Evolutionary conservation across 495 filamentous ascomycete genomes (phyloP), one percentile per base, ranked within the genome.

Genomic region (Xylaria scruposa): DNA sequence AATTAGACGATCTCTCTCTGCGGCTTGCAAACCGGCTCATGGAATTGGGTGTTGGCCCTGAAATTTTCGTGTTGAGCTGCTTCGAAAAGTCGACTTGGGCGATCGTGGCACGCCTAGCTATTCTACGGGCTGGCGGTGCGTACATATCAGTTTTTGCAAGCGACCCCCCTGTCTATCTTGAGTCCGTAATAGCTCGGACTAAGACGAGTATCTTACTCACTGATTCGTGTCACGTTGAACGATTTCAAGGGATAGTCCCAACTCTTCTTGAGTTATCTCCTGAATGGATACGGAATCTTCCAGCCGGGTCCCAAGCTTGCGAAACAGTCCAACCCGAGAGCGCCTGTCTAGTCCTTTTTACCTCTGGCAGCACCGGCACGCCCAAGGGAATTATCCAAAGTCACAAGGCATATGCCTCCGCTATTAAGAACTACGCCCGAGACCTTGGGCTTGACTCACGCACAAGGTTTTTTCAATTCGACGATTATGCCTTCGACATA

Each of bases 71-170:
- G 59, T 85, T 83, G 4, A 77, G 89, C 21, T 88, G 84, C 72
- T 89, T 90, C 53, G 85, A 88, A 38, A 86, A 85, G 67, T 83
- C 82, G 15, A 78, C 75, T 61, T 86, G 83, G 83, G 76, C 77
- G 21, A 58, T 81, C 0, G 83, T 86, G 40, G 79, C 80, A 13
- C 79, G 81, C 59, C 72, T 84, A 9, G 80, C 79, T 1, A 78
- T 81, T 26, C 51, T 85, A 38, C 76, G 77, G 44, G 81, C 81
- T 10, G 83, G 83, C 3, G 81, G 77, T 47, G 80, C 78, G 21
- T 82, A 75, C 31, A 73, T 77, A 15, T 74, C 74, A 1, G 67
- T 79, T 1, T 66, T 71, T 15, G 58, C 74, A 49, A 70, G 75
- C 33, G 65, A 78, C 54, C 81, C 81, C 1, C 60, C 65, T 12